These are phyloP conservation scores for Heliocybe sulcata DNA, from an alignment of 1,284 basidiomycete species.

Conservation along the genomic window DNA sequence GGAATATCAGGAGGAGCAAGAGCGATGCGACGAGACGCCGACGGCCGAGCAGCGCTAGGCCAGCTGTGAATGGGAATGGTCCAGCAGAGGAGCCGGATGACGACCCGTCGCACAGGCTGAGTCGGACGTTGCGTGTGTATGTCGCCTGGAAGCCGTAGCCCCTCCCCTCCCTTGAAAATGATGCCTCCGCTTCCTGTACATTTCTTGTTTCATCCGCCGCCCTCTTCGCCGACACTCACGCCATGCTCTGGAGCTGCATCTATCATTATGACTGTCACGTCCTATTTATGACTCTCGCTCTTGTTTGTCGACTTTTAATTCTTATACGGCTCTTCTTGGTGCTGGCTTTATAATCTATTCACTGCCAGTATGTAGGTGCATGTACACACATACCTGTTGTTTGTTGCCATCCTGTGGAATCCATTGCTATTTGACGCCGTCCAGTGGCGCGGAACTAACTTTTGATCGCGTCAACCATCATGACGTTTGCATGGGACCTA, in stretches of 20 bases:
- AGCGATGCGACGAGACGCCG: constrained; percentile 2
- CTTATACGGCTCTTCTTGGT: neutral
- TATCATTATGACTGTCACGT: neutral
- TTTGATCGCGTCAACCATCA: too few relatives aligned
- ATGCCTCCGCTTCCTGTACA: neutral
- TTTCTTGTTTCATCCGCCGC: too few relatives aligned
- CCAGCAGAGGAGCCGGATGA: constrained; percentile 5
- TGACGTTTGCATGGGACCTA: too few relatives aligned
- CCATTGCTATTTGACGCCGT: too few relatives aligned
- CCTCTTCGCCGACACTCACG: too few relatives aligned
- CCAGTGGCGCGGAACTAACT: too few relatives aligned
- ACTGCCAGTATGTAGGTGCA: neutral
- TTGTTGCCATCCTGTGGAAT: too few relatives aligned
- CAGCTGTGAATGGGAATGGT: constrained; percentile 3
- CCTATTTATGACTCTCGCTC: neutral
- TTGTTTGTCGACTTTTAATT: too few relatives aligned
- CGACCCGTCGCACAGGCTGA: constrained; percentile 28
- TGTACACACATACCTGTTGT: neutral
- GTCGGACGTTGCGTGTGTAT: constrained; percentile 47
- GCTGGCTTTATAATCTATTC: neutral
- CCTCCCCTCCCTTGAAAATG: neutral
- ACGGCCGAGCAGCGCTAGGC: constrained; percentile 5
- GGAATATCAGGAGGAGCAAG: constrained; percentile 1
- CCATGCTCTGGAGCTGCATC: neutral
- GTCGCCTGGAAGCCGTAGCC: constrained; percentile 44